These are phyloP conservation scores for Phlyctochytrium arcticum DNA, from an alignment of 192 early-diverging fungal genomes.

Conservation along the genomic window DNA sequence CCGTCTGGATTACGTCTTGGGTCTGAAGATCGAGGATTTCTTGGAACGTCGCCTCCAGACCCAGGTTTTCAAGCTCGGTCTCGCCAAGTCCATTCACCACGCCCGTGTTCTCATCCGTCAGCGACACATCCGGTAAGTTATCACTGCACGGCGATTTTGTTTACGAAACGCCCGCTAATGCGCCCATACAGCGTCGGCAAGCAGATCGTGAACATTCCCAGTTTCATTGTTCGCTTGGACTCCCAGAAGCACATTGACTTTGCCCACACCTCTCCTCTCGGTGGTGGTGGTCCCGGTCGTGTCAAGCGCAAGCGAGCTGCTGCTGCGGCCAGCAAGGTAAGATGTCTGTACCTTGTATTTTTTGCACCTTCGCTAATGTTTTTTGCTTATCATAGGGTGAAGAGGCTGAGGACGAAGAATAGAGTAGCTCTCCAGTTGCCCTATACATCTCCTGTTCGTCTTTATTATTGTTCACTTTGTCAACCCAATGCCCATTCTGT, in stretches of 20 bases:
- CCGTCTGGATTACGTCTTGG: slow-evolving; percentile 98
- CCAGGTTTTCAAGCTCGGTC: slow-evolving; percentile 96
- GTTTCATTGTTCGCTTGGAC: slow-evolving; percentile 90
- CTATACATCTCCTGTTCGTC: too few relatives aligned
- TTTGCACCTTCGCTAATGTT: neutral
- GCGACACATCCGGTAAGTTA: slow-evolving; percentile 85
- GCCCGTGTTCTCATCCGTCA: slow-evolving; percentile 97
- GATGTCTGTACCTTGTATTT: neutral
- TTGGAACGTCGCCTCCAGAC: slow-evolving; percentile 98
- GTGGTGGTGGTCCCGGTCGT: slow-evolving; percentile 97
- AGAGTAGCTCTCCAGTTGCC: too few relatives aligned
- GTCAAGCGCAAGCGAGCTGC: slow-evolving; percentile 91
- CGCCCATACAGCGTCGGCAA: slow-evolving; percentile 71
- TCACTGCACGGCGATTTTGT: too few relatives aligned
- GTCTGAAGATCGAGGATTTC: slow-evolving; percentile 97
- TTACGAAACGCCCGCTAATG: too few relatives aligned
- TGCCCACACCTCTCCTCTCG: slow-evolving; percentile 83
- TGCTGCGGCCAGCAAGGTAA: slow-evolving; percentile 56
- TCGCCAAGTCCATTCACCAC: slow-evolving; percentile 99
- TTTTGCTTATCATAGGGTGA: slow-evolving; percentile 14
- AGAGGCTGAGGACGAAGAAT: slow-evolving; percentile 44
- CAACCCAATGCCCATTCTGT: too few relatives aligned
- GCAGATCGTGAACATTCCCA: slow-evolving; percentile 96
- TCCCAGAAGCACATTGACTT: slow-evolving; percentile 81
- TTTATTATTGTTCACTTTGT: too few relatives aligned